These are phyloP conservation scores for Juglanconis juglandina DNA, from an alignment of 2,329 filamentous ascomycete genomes.

Conservation along the genomic window DNA sequence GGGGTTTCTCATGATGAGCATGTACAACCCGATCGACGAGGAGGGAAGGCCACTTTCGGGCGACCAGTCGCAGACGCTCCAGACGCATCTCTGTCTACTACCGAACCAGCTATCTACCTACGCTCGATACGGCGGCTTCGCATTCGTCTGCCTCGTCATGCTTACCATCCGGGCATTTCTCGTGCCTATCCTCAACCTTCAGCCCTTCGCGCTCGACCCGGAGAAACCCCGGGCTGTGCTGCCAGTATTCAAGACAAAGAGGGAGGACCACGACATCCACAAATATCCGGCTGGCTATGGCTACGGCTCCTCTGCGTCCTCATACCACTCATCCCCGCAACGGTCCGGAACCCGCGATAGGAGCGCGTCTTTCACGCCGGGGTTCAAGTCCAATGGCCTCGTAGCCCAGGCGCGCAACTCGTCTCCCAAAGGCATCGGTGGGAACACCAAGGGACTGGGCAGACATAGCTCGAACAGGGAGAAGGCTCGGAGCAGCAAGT, in stretches of 20 bases:
- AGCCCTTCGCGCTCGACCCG: conserved; percentile 50
- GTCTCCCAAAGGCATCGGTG: conserved; percentile 24
- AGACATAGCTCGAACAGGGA: conserved; percentile 45
- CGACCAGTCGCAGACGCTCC: conserved; percentile 58
- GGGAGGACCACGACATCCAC: conserved; percentile 42
- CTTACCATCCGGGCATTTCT: conserved; percentile 55
- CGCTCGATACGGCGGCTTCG: conserved; percentile 68
- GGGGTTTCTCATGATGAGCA: conserved; percentile 80
- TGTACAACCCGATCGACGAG: conserved; percentile 85
- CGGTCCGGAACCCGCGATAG: conserved; percentile 23
- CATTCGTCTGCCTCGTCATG: conserved; percentile 49
- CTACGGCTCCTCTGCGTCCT: conserved; percentile 32
- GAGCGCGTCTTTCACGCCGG: conserved; percentile 21
- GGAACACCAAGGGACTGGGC: conserved; percentile 25
- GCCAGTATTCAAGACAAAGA: conserved; percentile 53
- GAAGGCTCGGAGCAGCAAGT: conserved; percentile 7
- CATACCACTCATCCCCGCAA: conserved; percentile 27
- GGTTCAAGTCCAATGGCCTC: conserved; percentile 20
- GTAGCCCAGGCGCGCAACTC: conserved; percentile 22
- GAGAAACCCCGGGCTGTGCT: conserved; percentile 26
- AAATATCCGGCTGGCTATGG: conserved; percentile 23
- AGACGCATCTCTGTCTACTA: conserved; percentile 86
- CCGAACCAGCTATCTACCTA: conserved; percentile 85
- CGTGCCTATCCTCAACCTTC: conserved; percentile 51
- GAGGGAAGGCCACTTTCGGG: conserved; percentile 46